Base-by-base conservation (phyloP, 768 basidiomycete species). In the Porphyrellus cyaneotinctus region DNA sequence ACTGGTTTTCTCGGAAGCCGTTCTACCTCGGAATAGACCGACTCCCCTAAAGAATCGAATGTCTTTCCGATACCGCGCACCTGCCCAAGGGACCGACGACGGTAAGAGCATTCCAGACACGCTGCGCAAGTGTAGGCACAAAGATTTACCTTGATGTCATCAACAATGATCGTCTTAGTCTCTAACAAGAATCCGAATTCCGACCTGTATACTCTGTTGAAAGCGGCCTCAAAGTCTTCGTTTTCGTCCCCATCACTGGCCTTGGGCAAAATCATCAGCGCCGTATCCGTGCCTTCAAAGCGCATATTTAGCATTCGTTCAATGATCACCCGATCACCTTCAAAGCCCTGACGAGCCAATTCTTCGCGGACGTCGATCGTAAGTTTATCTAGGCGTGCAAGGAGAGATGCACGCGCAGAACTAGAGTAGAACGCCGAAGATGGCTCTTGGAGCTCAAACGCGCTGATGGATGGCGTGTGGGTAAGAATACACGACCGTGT, bases 171-270 rank as follows among this genome's bases (percentile, higher is more conserved):
- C 28, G 75, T 73, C 74, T 91, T 92, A 36, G 80, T 84, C 57
- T 94, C 89, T 26, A 97, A 75, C 57, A 95, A 71, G 74, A 98
- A 97, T 11, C 95, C 95, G 63, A 97, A 95, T 68, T 94, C 91
- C 22, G 83, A 69, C 72, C 83, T 90, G 74, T 97, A 94, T 38
- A 80, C 78, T 46, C 82, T 73, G 65, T 81, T 83, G 75, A 97
- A 98, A 11, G 85, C 89, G 3, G 75, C 77, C 59, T 85, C 85
- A 64, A 88, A 94, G 67, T 93, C 87, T 56, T 85, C 83, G 14
- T 74, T 60, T 22, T 78, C 83, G 58, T 84, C 78, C 0, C 76
- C 79, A 31, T 77, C 77, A 22, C 63, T 59, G 9, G 65, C 57
- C 20, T 76, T 58, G 0, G 87, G 82, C 13, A 91, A 72, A 12